These are phyloP conservation scores for Aureobasidium sp. DNA, from an alignment of 2,329 filamentous ascomycete species.

Conservation along the genomic window DNA sequence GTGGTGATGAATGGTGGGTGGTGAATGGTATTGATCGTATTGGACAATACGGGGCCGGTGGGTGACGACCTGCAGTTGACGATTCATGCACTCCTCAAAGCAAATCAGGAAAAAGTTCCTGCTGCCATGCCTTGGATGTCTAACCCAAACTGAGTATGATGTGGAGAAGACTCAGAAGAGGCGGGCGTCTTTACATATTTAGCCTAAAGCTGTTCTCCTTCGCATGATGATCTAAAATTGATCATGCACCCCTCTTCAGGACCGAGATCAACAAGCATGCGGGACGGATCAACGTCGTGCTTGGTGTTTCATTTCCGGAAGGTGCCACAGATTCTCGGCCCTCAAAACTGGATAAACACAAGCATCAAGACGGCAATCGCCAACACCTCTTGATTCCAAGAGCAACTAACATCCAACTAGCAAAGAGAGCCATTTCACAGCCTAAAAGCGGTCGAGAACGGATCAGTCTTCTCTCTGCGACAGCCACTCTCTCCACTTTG, in stretches of 20 bases:
- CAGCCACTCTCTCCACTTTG: slow-evolving; percentile 14
- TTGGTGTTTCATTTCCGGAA: background rate
- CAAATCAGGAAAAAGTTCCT: background rate
- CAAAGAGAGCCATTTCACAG: background rate
- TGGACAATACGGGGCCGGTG: background rate
- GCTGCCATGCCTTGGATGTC: background rate
- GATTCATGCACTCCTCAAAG: background rate
- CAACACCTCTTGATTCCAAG: background rate
- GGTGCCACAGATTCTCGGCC: background rate
- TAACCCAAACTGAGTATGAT: background rate
- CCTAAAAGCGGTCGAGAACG: slow-evolving; percentile 1
- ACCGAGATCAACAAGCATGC: background rate
- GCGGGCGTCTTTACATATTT: background rate
- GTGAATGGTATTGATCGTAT: too few relatives aligned
- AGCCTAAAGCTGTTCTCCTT: background rate
- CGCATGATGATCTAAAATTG: background rate
- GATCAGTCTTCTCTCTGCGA: slow-evolving; percentile 9
- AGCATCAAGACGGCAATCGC: background rate
- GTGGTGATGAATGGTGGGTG: background rate
- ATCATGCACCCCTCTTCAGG: background rate
- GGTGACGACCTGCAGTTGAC: background rate
- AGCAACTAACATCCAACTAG: background rate
- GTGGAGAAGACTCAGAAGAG: background rate
- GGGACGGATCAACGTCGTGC: background rate
- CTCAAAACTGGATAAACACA: background rate